These are phyloP conservation scores for Boletus tomentosulus DNA, from an alignment of 768 basidiomycete species.

Conservation along the genomic window DNA sequence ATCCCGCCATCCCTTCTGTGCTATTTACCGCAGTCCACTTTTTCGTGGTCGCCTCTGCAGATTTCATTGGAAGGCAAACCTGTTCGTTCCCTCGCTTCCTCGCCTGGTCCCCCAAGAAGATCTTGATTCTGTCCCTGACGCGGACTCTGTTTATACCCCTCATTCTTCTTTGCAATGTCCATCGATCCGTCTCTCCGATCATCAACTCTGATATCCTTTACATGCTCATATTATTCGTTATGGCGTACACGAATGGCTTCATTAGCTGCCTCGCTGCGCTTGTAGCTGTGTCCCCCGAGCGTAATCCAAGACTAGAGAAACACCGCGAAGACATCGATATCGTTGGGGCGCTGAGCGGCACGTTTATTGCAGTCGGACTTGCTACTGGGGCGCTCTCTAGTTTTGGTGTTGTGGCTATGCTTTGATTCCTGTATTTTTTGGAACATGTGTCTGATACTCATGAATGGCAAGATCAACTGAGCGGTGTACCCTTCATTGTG, in stretches of 20 bases:
- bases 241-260: conserved; percentile 80
- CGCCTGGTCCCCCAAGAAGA: conserved; percentile 62
- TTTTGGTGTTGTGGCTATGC: conserved; percentile 68
- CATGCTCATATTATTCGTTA: conserved; percentile 65
- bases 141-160: conserved; percentile 83
- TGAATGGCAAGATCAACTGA: too few relatives aligned
- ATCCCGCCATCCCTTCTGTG: conserved; percentile 66
- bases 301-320: conserved; percentile 70
- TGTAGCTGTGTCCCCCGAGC: conserved; percentile 71
- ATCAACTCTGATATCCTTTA: conserved; percentile 77
- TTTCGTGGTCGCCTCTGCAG: conserved; percentile 68
- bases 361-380: conserved; percentile 74
- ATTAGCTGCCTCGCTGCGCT: conserved; percentile 77
- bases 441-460: background rate
- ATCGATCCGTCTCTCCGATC: conserved; percentile 41
- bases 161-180: conserved; percentile 83
- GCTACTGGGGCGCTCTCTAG: conserved; percentile 72
- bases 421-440: conserved; percentile 24
- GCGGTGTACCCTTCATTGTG: too few relatives aligned
- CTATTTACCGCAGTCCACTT: conserved; percentile 79
- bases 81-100: conserved; percentile 63
- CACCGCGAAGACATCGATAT: conserved; percentile 78
- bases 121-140: conserved; percentile 60
- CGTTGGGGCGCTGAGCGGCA: conserved; percentile 76
- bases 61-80: conserved; percentile 63